Evolutionary conservation across 2,329 filamentous ascomycete species (phyloP), one percentile per base, ranked within the genome.

Genomic region (Colletotrichum euphorbiae): DNA sequence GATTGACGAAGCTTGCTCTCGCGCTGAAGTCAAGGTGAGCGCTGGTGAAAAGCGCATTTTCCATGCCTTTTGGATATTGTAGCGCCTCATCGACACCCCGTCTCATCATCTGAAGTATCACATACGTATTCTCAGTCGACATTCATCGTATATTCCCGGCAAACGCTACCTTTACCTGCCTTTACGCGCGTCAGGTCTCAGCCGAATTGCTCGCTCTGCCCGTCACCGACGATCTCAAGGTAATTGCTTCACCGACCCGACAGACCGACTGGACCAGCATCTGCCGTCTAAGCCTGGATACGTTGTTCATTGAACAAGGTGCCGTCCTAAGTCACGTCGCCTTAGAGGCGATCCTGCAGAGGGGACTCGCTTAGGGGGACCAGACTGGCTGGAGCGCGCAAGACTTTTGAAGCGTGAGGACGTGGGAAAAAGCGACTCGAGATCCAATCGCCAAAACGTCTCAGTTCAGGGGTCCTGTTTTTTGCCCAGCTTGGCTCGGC

Each of bases 391-490:
- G 51, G 42, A 52, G 19, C 52, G 59, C 45, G 52, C 45, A 17
- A 46, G 52, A 52, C 58, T 48, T 57, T 15, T 59, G 56, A 46
- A 31, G 54, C 46, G 65, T 36, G 33, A 50, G 48, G 46, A 36
- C 62, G 46, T 55, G 56, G 52, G 54, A 66, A 28, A 38, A 15
- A 58, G 45, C 52, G 55, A 61, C 51, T 17, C 52, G 58, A 69
- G 51, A 50, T 59, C 50, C 57, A 62, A 55, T 55, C 52, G 52
- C 62, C 51, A 38, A 46, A 60, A 59, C 50, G 66, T 69, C 66
- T 66, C 61, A 69, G 40, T 55, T 56, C 66, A 65, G 61, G 66
- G 54, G 55, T 54, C 46, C 24, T 58, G 36, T 68, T 65, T 57
- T 56, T 40, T 33, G 48, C 55, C 46, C 62, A 42, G 55, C 36